Percentiles rank a stretch among this genome's conserved stretches.
These are phyloP conservation scores for Nannochloris sp. DNA, from an alignment of 139 green algal genomes.

Conservation along the genomic window DNA sequence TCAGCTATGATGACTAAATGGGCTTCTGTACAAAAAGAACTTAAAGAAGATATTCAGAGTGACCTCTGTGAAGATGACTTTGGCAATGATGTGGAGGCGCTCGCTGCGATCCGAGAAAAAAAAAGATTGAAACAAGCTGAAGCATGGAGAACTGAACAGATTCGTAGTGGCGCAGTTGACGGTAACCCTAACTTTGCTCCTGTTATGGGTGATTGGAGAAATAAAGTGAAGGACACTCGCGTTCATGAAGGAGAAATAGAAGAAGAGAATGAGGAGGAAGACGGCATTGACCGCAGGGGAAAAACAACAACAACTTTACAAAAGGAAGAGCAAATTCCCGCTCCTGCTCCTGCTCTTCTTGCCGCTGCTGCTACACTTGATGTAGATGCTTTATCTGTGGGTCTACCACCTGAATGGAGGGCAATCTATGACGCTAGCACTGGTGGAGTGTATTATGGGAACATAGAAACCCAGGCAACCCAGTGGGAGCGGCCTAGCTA, in stretches of 20 bases:
- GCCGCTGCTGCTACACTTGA: neutral
- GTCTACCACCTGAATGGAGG: constrained; percentile 8
- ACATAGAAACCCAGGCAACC: constrained; percentile 13
- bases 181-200: constrained; percentile 8
- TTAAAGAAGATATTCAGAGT: too few relatives aligned
- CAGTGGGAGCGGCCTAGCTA: too few relatives aligned
- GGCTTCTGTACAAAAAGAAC: too few relatives aligned
- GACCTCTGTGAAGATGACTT: too few relatives aligned
- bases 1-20: too few relatives aligned
- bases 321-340: too few relatives aligned
- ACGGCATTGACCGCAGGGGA: too few relatives aligned
- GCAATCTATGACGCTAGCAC: constrained; percentile 14
- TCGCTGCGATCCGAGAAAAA: neutral
- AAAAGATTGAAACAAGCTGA: neutral
- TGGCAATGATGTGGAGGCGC: too few relatives aligned
- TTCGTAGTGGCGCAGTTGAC: constrained; percentile 3
- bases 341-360: too few relatives aligned
- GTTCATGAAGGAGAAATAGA: neutral
- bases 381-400: constrained; percentile 1
- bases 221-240: neutral
- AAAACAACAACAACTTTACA: too few relatives aligned
- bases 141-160: constrained; percentile 3
- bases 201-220: neutral
- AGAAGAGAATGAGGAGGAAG: neutral
- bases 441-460: constrained; percentile 23